phyloP scores from a whole-genome alignment of 805 yeast species.

The Torulaspora gathmanii region DNA sequence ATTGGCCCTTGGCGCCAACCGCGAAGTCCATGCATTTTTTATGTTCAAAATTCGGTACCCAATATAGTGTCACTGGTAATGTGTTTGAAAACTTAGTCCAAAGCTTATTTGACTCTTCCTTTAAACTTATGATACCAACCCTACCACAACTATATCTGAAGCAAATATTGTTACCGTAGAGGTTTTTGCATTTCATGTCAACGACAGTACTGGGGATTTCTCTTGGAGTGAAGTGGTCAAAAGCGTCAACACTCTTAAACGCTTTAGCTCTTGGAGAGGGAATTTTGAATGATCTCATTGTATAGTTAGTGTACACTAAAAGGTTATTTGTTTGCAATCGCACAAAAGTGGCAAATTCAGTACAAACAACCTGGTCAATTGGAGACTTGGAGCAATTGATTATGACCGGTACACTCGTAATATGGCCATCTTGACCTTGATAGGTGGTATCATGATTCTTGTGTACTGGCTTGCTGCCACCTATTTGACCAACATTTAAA shows the following conservation, averaged over 20 bases:
- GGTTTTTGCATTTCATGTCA: constrained; percentile 31
- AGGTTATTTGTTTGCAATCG: constrained; percentile 55
- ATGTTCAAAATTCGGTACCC: constrained; percentile 59
- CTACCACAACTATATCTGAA: constrained; percentile 59
- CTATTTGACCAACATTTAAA: constrained; percentile 76
- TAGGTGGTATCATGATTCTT: constrained; percentile 42
- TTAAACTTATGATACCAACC: constrained; percentile 36
- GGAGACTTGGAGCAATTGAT: constrained; percentile 22
- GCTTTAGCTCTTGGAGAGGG: constrained; percentile 32
- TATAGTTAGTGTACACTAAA: constrained; percentile 54
- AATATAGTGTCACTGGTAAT: constrained; percentile 46
- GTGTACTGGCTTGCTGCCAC: constrained; percentile 40
- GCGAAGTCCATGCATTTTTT: constrained; percentile 52
- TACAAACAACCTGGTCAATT: constrained; percentile 55
- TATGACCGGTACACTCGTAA: constrained; percentile 19
- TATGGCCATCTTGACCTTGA: constrained; percentile 39
- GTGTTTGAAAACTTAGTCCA: constrained; percentile 40
- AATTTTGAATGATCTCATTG: constrained; percentile 48
- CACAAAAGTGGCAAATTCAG: constrained; percentile 67
- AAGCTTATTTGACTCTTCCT: constrained; percentile 19
- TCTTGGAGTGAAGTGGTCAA: constrained; percentile 36
- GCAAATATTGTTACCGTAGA: constrained; percentile 42
- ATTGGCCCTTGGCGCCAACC: constrained; percentile 60
- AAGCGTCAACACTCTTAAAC: constrained; percentile 29
- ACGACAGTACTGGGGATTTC: constrained; percentile 29